These are phyloP conservation scores for Annulohypoxylon stygium DNA, from an alignment of 495 filamentous ascomycete species.

Conservation along the genomic window DNA sequence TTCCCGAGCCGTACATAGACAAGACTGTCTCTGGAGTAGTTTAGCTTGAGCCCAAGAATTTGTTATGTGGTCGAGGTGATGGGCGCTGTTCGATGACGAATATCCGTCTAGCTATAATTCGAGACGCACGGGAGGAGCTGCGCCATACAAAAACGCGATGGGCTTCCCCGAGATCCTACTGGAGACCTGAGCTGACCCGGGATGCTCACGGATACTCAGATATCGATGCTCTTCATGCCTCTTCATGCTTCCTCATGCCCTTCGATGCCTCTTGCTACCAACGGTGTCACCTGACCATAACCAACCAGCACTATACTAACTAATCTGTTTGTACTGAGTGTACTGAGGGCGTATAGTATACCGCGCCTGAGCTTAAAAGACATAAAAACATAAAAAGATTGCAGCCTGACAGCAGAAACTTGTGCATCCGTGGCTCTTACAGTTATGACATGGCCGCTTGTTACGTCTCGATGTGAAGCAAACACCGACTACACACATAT, in stretches of 20 bases:
- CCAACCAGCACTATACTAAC: neutral
- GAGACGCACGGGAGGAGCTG: constrained; percentile 27
- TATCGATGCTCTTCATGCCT: constrained; percentile 15
- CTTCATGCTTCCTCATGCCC: neutral
- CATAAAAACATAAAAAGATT: constrained; percentile 40
- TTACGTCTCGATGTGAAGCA: constrained; percentile 41
- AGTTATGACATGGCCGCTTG: constrained; percentile 38
- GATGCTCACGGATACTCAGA: constrained; percentile 4
- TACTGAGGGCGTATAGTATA: constrained; percentile 19
- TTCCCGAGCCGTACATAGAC: constrained; percentile 38
- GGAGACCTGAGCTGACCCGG: constrained; percentile 33
- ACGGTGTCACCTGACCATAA: constrained; percentile 43
- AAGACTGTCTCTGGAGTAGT: constrained; percentile 33
- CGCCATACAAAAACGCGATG: constrained; percentile 44
- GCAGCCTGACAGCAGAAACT: constrained; percentile 36
- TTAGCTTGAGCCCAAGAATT: constrained; percentile 37
- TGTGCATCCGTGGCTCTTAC: constrained; percentile 43
- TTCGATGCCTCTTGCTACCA: constrained; percentile 23
- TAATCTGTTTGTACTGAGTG: constrained; percentile 26
- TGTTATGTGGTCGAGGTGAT: constrained; percentile 38
- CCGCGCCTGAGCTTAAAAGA: constrained; percentile 32
- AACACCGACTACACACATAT: constrained; percentile 36
- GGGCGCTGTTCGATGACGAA: constrained; percentile 45
- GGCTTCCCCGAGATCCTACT: constrained; percentile 41
- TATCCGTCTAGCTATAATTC: constrained; percentile 30